Base-by-base conservation (phyloP, 805 yeast genomes). In the Vanderwaltozyma polyspora region DNA sequence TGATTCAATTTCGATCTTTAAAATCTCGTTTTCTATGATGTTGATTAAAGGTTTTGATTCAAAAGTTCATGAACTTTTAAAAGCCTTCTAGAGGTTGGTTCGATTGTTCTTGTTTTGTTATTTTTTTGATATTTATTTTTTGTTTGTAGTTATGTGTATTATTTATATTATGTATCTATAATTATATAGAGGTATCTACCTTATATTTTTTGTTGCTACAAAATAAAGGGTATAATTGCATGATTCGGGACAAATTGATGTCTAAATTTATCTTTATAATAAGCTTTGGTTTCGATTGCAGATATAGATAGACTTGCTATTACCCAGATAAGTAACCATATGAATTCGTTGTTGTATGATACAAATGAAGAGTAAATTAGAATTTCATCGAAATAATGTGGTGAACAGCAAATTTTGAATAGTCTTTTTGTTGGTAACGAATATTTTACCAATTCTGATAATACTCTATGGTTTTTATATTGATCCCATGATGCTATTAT, bases 361-460 rank as follows among this genome's bases (percentile, higher is more conserved):
- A 35, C 14, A 2, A 62, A 42, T 1, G 68, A 48, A 0, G 60
- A 30, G 44, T 81, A 81, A 2, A 81, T 66, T 24, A 68, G 19
- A 6, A 76, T 59, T 48, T 81, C 93, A 51, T 78, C 79, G 14
- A 75, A 58, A 45, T 80, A 81, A 52, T 81, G 93, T 0, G 89
- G 79, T 43, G 79, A 72, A 13, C 74, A 61, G 2, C 70, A 62
- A n/a, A 51, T 52, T 28, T 53, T 52, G 49, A 79, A 79, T 31
- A 73, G 42, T 1, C 76, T 66, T 24, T 57, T 51, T 2, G 46
- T 51, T 3, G 93, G 91, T 18, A 66, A 45, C 1, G 72, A 63
- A 51, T 79, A 79, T 49, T 79, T 79, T 15, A 52, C 55, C 29
- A 78, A 50, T 3, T 44, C 32, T 0, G 81, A 60, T 26, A 79